Base-by-base conservation (phyloP, 345 rosid species). In the Crucihimalaya himalaica region DNA sequence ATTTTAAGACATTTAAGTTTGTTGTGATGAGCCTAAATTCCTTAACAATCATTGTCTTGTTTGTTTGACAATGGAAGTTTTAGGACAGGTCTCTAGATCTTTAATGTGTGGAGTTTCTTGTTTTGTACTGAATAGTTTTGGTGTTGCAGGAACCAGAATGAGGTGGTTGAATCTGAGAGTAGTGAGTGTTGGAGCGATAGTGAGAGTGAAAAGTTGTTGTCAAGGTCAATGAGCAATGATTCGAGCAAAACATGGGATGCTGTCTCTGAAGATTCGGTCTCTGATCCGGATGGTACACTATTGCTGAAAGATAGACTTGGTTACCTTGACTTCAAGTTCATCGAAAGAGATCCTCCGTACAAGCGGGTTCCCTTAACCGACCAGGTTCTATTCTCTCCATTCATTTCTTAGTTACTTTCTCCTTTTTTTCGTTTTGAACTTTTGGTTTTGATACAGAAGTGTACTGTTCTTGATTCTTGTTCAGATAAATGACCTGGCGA, bases 221-320 rank as follows among this genome's bases (percentile, higher is more conserved):
- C 80, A 46, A 65, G 80, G 14, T 71, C 80, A 0, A 5, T 71
- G 72, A 77, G 80, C 34, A 81, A 86, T 70, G 81, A 88, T 63
- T 90, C 94, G 0, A 83, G 82, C 84, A 83, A 79, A 60, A 77
- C 86, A 45, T 89, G 93, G 91, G 97, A 92, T 79, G 82, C 65
- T 70, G 75, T 55, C 70, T 87, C 93, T 6, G 96, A 86, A 18
- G 96, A 89, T 72, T 88, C 90, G 15, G 73, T 75, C 64, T 70
- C 73, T 4, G 96, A 89, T 52, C 83, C 81, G 5, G 96, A 90
- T 46, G 82, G 75, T 58, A 74, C 64, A 0, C 72, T 75, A 68
- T 85, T 74, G 71, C 77, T 72, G 28, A 83, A 84, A 70, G 86
- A 86, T 8, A 85, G 46, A 71, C 79, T 89, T 69, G 96, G 98